Conservation (phyloP, 805 yeast genomes). For the Geotrichum ghanense region DNA sequence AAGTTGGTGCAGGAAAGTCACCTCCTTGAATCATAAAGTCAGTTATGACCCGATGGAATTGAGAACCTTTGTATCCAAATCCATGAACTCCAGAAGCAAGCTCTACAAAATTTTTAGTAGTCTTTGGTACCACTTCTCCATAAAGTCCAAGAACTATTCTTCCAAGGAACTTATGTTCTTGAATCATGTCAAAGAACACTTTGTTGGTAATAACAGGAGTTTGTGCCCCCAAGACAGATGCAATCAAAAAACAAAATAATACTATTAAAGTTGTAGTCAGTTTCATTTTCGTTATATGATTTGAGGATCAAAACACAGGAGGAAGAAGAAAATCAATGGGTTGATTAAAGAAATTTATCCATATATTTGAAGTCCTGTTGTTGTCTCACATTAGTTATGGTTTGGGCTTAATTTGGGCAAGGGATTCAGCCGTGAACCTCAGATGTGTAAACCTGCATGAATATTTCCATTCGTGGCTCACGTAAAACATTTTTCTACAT, state of each 20-base stretch:
- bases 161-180: conserved; percentile 69
- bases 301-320: too few species aligned
- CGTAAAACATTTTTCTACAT: too few species aligned
- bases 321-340: too few species aligned
- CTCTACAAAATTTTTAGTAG: conserved; percentile 12
- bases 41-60: conserved; percentile 67
- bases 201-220: conserved; percentile 52
- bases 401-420: too few species aligned
- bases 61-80: conserved; percentile 43
- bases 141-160: conserved; percentile 42
- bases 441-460: too few species aligned
- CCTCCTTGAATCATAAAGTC: conserved; percentile 25
- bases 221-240: conserved; percentile 8
- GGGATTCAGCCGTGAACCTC: too few species aligned
- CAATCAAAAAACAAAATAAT: background rate
- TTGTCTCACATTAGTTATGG: too few species aligned
- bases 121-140: conserved; percentile 20
- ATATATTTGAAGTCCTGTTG: too few species aligned
- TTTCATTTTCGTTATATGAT: too few species aligned
- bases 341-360: too few species aligned
- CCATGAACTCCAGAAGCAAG: conserved; percentile 39
- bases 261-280: too few species aligned
- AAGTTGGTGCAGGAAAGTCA: conserved; percentile 25
- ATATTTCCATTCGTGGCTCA: too few species aligned
- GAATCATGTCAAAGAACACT: conserved; percentile 77